Base-by-base conservation (phyloP, 257 asterid species). In the Primulina tabacum region DNA sequence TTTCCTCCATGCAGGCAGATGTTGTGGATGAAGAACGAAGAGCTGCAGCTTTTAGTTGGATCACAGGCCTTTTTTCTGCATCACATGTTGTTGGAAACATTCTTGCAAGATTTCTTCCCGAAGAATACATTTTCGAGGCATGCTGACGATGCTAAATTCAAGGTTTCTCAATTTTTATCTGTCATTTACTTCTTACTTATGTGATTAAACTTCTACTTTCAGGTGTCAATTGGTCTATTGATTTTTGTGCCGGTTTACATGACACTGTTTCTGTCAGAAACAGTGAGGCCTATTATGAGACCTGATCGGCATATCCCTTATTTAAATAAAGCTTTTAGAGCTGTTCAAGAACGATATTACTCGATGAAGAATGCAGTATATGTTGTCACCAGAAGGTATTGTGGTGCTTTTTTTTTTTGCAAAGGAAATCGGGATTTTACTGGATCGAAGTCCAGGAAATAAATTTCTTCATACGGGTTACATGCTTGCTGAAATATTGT, bases 71-170 rank as follows among this genome's bases (percentile, higher is more conserved):
- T 33, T 90, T 89, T 80, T 93, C 98, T 74, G 89, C 88, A 71
- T 88, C 98, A 14, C 97, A 90, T 75, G 95, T 93, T 24, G 32
- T 88, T 53, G 98, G 97, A 52, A 87, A 93, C 83, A 58, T 80
- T 58, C 79, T 90, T 2, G 97, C 96, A 3, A 95, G 98, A 67
- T 90, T 90, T 81, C 96, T 93, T 61, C 96, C 97, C 0, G 96
- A 75, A 61, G 72, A 66, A 28, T 86, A 76, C 80, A 88, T 88
- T 65, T 93, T 93, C 65, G 82, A 67, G 92, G 98, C 83, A 85
- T 37, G 86, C 69, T 60, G 28, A 14, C 76, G 21, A 47, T 64
- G 34, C 24, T 55, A 50, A 55, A 59, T 43, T 58, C 64, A 30
- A 43, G 6, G 50, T 33, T 73, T 29, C 30, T 38, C 43, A 52